These are phyloP conservation scores for Arachis monticola DNA, from an alignment of 331 rosid genomes.

Conservation along the genomic window DNA sequence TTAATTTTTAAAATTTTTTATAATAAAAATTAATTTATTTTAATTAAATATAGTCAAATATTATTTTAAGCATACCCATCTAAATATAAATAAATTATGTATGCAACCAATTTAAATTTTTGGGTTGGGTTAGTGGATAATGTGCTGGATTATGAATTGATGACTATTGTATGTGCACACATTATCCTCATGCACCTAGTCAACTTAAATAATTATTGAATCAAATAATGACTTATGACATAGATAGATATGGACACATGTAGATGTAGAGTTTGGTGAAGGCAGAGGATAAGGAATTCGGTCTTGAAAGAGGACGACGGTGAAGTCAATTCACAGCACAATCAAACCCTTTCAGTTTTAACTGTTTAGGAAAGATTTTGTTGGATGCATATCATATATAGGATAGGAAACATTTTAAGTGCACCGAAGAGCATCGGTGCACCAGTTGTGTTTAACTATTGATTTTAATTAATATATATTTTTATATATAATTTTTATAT, in stretches of 20 bases:
- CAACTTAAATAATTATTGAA: background rate
- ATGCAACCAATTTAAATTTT: too few species aligned
- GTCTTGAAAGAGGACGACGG: slow-evolving; percentile 33
- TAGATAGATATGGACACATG: background rate
- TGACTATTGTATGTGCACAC: background rate
- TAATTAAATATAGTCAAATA: too few species aligned
- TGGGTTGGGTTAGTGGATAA: background rate
- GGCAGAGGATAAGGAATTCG: slow-evolving; percentile 1
- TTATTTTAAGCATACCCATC: too few species aligned
- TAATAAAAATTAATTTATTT: too few species aligned
- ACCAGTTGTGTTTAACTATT: too few species aligned
- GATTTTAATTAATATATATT: too few species aligned
- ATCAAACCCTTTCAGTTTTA: background rate
- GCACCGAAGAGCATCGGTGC: too few species aligned
- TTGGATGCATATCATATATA: background rate
- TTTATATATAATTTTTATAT: too few species aligned
- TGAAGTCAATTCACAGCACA: slow-evolving; percentile 35
- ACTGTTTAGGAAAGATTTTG: background rate
- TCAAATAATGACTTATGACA: background rate
- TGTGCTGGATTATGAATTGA: too few species aligned
- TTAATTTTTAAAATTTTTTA: too few species aligned
- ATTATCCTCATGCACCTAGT: background rate
- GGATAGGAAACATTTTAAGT: too few species aligned
- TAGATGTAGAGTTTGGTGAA: background rate
- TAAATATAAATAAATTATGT: too few species aligned